Percentiles rank a stretch among this genome's conserved stretches.
Conservation (phyloP, 2,329 filamentous ascomycete genomes). For the Sporothrix sp. region DNA sequence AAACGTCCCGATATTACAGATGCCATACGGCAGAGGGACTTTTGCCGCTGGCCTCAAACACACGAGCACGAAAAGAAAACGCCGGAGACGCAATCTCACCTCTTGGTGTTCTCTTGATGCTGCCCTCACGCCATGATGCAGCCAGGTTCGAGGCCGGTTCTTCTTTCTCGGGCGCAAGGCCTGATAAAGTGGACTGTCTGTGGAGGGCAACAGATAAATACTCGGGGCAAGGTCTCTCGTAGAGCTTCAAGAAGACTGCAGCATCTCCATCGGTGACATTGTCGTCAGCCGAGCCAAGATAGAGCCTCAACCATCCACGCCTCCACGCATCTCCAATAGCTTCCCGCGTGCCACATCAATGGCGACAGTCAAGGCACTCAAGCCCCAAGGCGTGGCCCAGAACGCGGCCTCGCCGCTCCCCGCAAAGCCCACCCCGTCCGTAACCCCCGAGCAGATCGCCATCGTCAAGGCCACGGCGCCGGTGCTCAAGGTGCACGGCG, state of each 20-base stretch:
- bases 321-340: no score
- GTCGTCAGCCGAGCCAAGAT: no score
- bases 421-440: conserved; percentile 21
- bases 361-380: background rate
- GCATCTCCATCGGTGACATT: no score
- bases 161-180: background rate
- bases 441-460: conserved; percentile 54
- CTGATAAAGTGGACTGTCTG: background rate
- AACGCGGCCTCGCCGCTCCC: background rate
- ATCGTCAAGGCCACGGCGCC: conserved; percentile 72
- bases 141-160: background rate
- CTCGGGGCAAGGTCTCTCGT: background rate
- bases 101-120: background rate
- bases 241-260: no score
- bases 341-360: no score
- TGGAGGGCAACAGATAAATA: conserved; percentile 8
- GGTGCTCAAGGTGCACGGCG: conserved; percentile 58
- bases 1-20: background rate
- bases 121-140: conserved; percentile 3
- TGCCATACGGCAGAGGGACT: background rate
- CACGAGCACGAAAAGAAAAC: no score
- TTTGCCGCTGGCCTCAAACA: no score
- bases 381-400: background rate
- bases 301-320: no score
- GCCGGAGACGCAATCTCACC: conserved; percentile 9